Evolutionary conservation across 805 yeast genomes (phyloP).

Genomic region (Lipomyces starkeyi): DNA sequence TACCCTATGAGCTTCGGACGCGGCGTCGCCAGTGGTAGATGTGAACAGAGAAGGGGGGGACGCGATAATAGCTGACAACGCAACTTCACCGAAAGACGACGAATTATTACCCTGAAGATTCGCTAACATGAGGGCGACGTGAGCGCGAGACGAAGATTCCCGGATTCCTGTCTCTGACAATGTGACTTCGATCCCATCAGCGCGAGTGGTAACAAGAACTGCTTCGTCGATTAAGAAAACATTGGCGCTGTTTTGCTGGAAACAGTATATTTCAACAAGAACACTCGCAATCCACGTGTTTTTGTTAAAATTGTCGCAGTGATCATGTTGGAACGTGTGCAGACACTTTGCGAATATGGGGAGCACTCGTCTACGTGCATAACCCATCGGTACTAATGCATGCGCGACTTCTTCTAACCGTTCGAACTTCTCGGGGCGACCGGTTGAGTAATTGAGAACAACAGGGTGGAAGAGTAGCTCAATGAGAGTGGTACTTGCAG

Average conservation of each 20-base stretch:
- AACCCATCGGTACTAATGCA: conserved; percentile 43
- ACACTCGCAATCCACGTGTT: conserved; percentile 59
- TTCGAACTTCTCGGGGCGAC: too few relatives aligned
- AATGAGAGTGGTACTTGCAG: conserved; percentile 12
- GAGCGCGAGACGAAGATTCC: neutral
- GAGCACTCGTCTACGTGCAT: conserved; percentile 69
- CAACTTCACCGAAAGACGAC: neutral
- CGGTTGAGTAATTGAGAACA: conserved; percentile 5
- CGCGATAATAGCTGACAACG: neutral
- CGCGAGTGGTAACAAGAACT: conserved; percentile 41
- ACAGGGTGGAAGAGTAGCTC: conserved; percentile 17
- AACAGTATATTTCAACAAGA: conserved; percentile 54
- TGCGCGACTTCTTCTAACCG: conserved; percentile 12
- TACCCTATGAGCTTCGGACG: conserved; percentile 67
- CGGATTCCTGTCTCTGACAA: neutral
- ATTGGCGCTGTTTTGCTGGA: conserved; percentile 61
- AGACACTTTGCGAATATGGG: conserved; percentile 62
- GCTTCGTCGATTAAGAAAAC: conserved; percentile 65
- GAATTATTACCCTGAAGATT: neutral
- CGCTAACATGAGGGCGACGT: neutral
- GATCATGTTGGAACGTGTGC: conserved; percentile 36
- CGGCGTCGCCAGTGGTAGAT: conserved; percentile 65
- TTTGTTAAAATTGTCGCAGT: conserved; percentile 24
- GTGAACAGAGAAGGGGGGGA: conserved; percentile 46
- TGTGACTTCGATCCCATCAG: neutral